Evolutionary conservation across 2,329 filamentous ascomycete genomes (phyloP).

Genomic region (Paecilomyces sp.): DNA sequence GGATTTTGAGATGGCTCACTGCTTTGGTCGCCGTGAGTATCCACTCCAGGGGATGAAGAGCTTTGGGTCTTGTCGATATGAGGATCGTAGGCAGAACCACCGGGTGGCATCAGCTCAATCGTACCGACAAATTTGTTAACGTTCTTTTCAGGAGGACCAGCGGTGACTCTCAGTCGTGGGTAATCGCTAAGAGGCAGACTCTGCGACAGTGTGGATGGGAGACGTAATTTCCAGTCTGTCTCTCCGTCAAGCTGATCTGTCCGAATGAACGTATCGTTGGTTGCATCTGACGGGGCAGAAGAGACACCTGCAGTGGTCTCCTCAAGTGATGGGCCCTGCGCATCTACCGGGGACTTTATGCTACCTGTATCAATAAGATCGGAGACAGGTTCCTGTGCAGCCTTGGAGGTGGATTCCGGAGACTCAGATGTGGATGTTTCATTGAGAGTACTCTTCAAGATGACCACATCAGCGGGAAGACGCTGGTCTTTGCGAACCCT

Average conservation of each 20-base stretch:
- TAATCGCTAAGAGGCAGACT: conserved; percentile 67
- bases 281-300: conserved; percentile 28
- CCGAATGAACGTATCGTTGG: conserved; percentile 88
- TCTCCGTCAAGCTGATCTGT: conserved; percentile 97
- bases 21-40: conserved; percentile 7
- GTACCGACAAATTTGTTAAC: conserved; percentile 96
- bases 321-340: conserved; percentile 6
- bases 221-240: conserved; percentile 93
- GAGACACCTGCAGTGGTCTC: conserved; percentile 11
- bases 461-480: conserved; percentile 88
- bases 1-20: conserved; percentile 28
- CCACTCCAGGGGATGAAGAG: conserved; percentile 9
- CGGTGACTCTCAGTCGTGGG: conserved; percentile 59
- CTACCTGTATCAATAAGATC: conserved; percentile 19
- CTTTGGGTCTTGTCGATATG: conserved; percentile 26
- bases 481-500: conserved; percentile 88
- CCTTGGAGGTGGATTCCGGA: conserved; percentile 12
- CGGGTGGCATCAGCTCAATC: conserved; percentile 62
- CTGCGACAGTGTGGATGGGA: conserved; percentile 82
- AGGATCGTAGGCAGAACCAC: conserved; percentile 38
- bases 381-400: conserved; percentile 18
- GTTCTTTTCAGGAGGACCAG: conserved; percentile 83
- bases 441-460: conserved; percentile 69
- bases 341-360: conserved; percentile 9
- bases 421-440: conserved; percentile 41